Percentiles rank a stretch among this genome's conserved stretches.
Evolutionary conservation across 129 eudicot genomes (phyloP).

Genomic region (Saposhnikovia divaricata): DNA sequence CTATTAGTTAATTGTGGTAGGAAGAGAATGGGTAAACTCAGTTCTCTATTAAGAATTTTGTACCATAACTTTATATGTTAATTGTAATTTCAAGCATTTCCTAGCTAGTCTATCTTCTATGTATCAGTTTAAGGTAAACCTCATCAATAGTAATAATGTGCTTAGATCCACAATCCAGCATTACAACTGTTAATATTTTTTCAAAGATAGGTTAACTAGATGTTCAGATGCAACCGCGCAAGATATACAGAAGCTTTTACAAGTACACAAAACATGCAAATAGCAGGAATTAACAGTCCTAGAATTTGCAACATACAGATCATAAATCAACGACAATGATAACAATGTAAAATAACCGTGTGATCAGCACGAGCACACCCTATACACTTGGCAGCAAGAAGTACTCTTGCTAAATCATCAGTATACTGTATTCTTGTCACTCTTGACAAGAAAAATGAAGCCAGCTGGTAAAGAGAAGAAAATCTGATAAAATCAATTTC

Average conservation of each 20-base stretch:
- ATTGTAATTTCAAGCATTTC: background rate
- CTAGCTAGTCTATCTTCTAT: background rate
- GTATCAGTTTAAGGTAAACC: background rate
- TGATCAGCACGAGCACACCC: too few species aligned
- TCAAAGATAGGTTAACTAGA: background rate
- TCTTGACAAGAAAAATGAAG: too few species aligned
- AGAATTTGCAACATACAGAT: constrained; percentile 14
- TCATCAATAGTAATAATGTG: background rate
- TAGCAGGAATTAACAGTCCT: background rate
- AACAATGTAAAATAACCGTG: background rate
- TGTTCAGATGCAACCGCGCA: background rate
- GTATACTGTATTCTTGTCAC: too few species aligned
- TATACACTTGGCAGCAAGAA: too few species aligned
- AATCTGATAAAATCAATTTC: too few species aligned
- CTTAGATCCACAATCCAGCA: background rate
- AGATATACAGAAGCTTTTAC: constrained; percentile 13
- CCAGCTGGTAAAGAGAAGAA: too few species aligned
- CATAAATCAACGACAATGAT: background rate
- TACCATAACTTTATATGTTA: background rate
- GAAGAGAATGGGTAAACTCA: background rate
- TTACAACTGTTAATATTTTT: background rate
- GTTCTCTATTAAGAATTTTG: background rate
- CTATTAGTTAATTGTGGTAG: background rate
- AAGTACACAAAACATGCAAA: constrained; percentile 4
- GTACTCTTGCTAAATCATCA: too few species aligned